Conservation (phyloP, 2,329 filamentous ascomycete species). For the Phaeosphaeriaceae sp. region DNA sequence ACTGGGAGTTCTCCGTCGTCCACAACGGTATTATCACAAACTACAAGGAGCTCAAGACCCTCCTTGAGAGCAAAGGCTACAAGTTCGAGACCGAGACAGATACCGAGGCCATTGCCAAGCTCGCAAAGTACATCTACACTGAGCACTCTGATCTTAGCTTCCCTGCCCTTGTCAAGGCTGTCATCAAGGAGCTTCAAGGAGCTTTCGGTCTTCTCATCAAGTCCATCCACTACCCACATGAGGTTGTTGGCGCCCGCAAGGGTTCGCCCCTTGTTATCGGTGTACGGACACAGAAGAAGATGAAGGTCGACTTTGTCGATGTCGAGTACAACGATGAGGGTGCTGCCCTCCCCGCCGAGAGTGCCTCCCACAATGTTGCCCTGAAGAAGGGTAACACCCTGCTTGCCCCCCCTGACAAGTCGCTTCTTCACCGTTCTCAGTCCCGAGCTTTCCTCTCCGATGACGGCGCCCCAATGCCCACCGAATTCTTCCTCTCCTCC, state of each 20-base stretch:
- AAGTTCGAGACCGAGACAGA: constrained; percentile 99
- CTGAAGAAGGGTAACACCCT: constrained; percentile 76
- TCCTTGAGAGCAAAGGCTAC: constrained; percentile 93
- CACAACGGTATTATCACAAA: constrained; percentile 99
- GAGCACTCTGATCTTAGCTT: constrained; percentile 94
- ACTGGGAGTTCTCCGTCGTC: constrained; percentile 95
- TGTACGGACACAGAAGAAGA: constrained; percentile 95
- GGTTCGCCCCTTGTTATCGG: constrained; percentile 97
- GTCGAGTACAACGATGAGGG: constrained; percentile 94
- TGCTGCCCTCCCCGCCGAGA: constrained; percentile 80
- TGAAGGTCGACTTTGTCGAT: constrained; percentile 99
- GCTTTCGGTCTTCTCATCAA: constrained; percentile 97
- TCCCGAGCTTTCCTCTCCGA: constrained; percentile 99
- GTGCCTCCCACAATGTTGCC: constrained; percentile 93
- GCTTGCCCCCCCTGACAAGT: constrained; percentile 94
- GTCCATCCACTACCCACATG: constrained; percentile 97
- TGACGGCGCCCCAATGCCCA: constrained; percentile 95
- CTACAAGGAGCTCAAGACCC: constrained; percentile 98
- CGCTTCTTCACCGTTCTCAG: constrained; percentile 95
- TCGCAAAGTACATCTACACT: constrained; percentile 97
- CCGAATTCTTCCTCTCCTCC: constrained; percentile 98
- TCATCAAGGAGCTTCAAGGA: constrained; percentile 97
- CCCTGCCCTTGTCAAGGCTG: constrained; percentile 93
- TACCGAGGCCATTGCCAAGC: constrained; percentile 98
- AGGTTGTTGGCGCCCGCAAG: constrained; percentile 97